Evolutionary conservation across 2,329 filamentous ascomycete genomes (phyloP).

Genomic region (Penicillium sp.): DNA sequence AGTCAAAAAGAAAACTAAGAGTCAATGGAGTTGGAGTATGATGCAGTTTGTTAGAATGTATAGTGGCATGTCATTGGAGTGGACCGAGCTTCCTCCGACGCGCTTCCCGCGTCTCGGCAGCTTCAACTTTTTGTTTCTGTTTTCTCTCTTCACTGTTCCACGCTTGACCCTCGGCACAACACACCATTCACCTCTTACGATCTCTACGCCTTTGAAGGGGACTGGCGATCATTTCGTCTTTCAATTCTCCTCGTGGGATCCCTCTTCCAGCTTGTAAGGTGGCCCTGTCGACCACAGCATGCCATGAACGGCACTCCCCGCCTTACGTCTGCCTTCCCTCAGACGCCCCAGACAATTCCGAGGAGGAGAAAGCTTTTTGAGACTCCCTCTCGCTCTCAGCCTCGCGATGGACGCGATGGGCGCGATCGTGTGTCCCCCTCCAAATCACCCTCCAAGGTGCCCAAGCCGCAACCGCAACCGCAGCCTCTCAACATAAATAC

Average conservation of each 20-base stretch:
- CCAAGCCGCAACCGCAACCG: constrained; percentile 10
- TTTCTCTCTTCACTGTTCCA: constrained; percentile 5
- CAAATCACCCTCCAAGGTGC: constrained; percentile 21
- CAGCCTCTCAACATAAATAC: constrained; percentile 20
- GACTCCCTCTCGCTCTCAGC: constrained; percentile 26
- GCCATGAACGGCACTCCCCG: constrained; percentile 82
- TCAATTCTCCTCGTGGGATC: neutral
- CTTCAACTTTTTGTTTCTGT: constrained; percentile 22
- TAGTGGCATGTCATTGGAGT: constrained; percentile 16
- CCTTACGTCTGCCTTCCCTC: constrained; percentile 77
- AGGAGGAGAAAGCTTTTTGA: constrained; percentile 34
- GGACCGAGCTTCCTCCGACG: constrained; percentile 26
- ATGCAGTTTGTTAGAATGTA: constrained; percentile 7
- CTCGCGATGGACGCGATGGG: constrained; percentile 22
- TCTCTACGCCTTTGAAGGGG: neutral
- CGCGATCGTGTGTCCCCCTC: constrained; percentile 21
- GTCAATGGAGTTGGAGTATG: neutral
- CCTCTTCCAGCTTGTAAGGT: constrained; percentile 4
- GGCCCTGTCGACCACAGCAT: constrained; percentile 46
- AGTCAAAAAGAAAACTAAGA: neutral
- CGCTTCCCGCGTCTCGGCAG: constrained; percentile 27
- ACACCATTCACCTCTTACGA: neutral
- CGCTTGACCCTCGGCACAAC: neutral
- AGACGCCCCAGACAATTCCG: constrained; percentile 61
- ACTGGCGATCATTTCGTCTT: neutral